These are phyloP conservation scores for Nicotiana tabacum DNA, from an alignment of 257 asterid species.

Conservation along the genomic window DNA sequence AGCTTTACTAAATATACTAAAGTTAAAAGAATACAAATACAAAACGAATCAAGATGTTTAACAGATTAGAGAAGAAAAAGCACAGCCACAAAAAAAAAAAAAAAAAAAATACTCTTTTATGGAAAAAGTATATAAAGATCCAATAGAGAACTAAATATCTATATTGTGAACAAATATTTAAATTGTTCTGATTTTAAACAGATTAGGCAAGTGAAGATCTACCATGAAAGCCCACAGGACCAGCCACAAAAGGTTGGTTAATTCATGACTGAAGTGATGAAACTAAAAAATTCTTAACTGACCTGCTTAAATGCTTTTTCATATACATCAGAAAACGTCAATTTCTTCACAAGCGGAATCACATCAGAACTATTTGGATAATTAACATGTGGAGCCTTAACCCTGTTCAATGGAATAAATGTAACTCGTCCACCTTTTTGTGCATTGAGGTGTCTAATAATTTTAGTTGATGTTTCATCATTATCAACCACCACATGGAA, in stretches of 20 bases:
- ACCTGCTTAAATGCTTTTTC: constrained; percentile 88
- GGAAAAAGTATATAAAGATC: background rate
- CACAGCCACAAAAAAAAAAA: background rate
- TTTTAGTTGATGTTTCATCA: constrained; percentile 85
- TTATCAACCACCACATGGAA: constrained; percentile 90
- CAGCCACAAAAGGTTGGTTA: background rate
- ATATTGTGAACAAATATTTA: background rate
- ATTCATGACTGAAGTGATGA: background rate
- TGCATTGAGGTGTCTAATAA: constrained; percentile 87
- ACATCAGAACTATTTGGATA: constrained; percentile 90
- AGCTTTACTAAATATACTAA: background rate
- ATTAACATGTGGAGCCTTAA: constrained; percentile 63
- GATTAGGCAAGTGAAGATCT: constrained; percentile 2
- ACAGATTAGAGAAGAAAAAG: background rate
- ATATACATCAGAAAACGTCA: constrained; percentile 51
- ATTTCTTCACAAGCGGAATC: constrained; percentile 74
- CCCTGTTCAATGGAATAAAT: constrained; percentile 95
- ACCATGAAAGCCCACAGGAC: background rate
- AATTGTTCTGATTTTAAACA: background rate
- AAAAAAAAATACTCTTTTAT: background rate
- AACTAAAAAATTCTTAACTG: background rate
- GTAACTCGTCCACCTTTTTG: constrained; percentile 98
- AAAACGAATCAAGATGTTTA: background rate
- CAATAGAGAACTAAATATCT: background rate
- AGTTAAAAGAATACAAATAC: background rate